Evolutionary conservation across 306 rosid species (phyloP).

Genomic region (Senna tora): DNA sequence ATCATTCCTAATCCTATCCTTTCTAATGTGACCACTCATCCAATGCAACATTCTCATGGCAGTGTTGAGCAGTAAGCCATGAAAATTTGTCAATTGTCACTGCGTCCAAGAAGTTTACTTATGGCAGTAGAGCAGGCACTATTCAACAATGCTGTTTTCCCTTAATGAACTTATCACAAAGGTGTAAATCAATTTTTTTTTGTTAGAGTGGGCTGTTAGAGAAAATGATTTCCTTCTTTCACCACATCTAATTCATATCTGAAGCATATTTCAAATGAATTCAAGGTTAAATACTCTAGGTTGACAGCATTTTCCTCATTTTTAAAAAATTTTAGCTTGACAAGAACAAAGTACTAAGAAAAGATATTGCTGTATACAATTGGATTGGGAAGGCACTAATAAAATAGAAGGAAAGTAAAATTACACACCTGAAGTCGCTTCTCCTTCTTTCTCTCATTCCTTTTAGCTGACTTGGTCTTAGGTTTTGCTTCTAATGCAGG

Average conservation of each 20-base stretch:
- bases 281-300: too few species aligned
- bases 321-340: neutral
- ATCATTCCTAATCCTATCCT: too few species aligned
- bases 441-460: slow-evolving; percentile 93
- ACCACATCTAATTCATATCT: too few species aligned
- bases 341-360: neutral
- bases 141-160: neutral
- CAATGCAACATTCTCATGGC: too few species aligned
- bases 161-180: neutral
- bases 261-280: too few species aligned
- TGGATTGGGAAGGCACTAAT: neutral
- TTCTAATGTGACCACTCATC: too few species aligned
- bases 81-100: neutral
- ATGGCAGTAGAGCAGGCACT: neutral
- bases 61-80: neutral
- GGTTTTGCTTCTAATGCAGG: slow-evolving; percentile 59
- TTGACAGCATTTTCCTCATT: neutral
- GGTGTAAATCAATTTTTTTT: neutral
- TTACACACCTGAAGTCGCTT: slow-evolving; percentile 72
- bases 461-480: slow-evolving; percentile 76
- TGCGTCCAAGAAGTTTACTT: neutral
- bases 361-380: neutral
- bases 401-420: neutral
- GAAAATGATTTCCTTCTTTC: too few species aligned
- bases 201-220: neutral